Evolutionary conservation across 2,329 filamentous ascomycete species (phyloP).

Genomic region (Colletotrichum cordylinicola): DNA sequence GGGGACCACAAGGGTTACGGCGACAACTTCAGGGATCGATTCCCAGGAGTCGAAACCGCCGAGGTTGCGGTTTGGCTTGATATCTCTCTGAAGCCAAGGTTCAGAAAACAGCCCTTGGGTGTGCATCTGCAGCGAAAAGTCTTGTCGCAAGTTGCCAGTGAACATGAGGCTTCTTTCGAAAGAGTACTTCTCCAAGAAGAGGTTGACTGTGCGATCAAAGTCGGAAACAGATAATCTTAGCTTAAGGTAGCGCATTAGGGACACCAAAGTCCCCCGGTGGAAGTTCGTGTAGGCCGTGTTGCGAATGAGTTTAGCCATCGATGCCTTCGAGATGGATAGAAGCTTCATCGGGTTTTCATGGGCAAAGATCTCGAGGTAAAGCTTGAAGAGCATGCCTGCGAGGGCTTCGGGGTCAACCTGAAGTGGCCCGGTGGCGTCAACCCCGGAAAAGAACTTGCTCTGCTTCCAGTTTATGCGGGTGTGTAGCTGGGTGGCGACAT

Average conservation of each 20-base stretch:
- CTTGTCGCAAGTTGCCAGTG: constrained; percentile 37
- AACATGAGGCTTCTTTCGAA: constrained; percentile 34
- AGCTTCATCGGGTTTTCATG: constrained; percentile 36
- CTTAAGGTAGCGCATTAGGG: constrained; percentile 42
- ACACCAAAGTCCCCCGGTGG: constrained; percentile 44
- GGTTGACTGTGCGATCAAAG: constrained; percentile 33
- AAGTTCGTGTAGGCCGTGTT: constrained; percentile 32
- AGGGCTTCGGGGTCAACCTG: constrained; percentile 43
- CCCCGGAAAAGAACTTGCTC: constrained; percentile 34
- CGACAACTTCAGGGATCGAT: constrained; percentile 38
- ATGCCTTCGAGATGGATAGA: constrained; percentile 4
- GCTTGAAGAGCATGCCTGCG: constrained; percentile 40
- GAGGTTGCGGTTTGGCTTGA: constrained; percentile 21
- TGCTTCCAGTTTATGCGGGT: constrained; percentile 42
- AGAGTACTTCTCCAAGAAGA: constrained; percentile 33
- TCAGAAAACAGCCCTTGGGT: constrained; percentile 37
- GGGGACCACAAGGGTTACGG: constrained; percentile 42
- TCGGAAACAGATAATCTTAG: constrained; percentile 36
- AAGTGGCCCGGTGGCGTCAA: constrained; percentile 27
- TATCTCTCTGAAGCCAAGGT: constrained; percentile 30
- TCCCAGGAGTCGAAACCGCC: constrained; percentile 42
- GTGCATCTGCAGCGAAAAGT: constrained; percentile 41
- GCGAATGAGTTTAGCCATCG: background rate
- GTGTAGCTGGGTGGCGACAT: constrained; percentile 25
- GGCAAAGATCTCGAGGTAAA: constrained; percentile 53